Evolutionary conservation across 2,329 filamentous ascomycete genomes (phyloP).

Genomic region (Paradendryphiella salina): DNA sequence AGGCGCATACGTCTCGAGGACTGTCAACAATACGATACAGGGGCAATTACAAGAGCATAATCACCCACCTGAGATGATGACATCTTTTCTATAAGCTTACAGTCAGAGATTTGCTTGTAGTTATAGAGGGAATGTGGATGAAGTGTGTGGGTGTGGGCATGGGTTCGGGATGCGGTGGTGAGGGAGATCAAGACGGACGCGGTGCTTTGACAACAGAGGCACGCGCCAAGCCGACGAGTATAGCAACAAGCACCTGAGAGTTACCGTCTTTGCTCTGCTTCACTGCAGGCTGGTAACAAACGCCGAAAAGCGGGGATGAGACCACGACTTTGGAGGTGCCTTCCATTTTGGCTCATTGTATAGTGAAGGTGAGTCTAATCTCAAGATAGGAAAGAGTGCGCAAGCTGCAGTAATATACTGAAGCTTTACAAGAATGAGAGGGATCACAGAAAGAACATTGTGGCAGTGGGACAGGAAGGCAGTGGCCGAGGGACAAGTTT

Average conservation of each 20-base stretch:
- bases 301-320: conserved; percentile 1
- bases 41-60: not conserved
- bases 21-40: conserved; percentile 11
- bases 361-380: conserved; percentile 4
- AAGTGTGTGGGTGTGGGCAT: not conserved
- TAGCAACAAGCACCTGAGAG: not conserved
- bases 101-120: not conserved
- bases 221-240: conserved; percentile 6
- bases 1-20: conserved; percentile 11
- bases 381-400: not conserved
- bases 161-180: not conserved
- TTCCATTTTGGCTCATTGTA: conserved; percentile 5
- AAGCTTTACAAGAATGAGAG: not conserved
- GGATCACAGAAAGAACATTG: no score
- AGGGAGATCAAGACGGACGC: not conserved
- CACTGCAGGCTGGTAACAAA: not conserved
- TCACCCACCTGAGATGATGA: conserved; percentile 17
- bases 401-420: not conserved
- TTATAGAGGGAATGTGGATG: not conserved
- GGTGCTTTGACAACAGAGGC: not conserved
- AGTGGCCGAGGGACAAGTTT: no score
- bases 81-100: not conserved
- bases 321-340: conserved; percentile 3
- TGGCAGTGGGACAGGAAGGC: no score
- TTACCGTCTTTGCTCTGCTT: not conserved